Conservation (phyloP, 495 filamentous ascomycete genomes). For the Xylaria nigripes region DNA sequence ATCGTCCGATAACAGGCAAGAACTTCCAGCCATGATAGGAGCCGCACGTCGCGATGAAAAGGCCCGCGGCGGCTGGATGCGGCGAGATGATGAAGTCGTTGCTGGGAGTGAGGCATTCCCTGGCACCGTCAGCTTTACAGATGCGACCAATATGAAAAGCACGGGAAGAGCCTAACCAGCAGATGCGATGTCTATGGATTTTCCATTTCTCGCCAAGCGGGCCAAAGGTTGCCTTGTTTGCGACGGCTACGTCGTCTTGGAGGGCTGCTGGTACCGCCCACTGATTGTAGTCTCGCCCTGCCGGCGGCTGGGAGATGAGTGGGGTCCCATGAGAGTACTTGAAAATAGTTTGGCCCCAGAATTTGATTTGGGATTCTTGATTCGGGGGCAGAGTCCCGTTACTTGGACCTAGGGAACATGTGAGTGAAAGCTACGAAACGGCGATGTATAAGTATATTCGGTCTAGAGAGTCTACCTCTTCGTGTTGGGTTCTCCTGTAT, state of each 20-base stretch:
- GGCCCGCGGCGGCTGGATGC: conserved; percentile 41
- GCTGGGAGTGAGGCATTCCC: conserved; percentile 35
- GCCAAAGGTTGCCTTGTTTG: conserved; percentile 21
- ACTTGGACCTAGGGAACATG: conserved; percentile 13
- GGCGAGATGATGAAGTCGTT: conserved; percentile 51
- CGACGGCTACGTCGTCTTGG: conserved; percentile 20
- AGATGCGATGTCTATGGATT: conserved; percentile 26
- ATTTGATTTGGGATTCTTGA: conserved; percentile 43
- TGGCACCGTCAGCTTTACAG: neutral
- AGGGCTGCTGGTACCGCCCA: conserved; percentile 40
- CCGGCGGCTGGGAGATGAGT: conserved; percentile 44
- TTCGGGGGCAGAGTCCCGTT: conserved; percentile 30
- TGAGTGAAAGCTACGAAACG: neutral
- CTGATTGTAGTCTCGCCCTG: conserved; percentile 33
- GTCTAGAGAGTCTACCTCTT: conserved; percentile 8
- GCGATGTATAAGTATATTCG: neutral
- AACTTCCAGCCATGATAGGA: conserved; percentile 53
- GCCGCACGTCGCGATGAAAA: conserved; percentile 40
- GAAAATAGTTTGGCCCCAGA: conserved; percentile 46
- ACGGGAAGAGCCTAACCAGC: conserved; percentile 25
- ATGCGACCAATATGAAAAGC: neutral
- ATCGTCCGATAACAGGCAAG: conserved; percentile 51
- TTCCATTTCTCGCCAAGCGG: conserved; percentile 11
- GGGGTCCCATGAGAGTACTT: conserved; percentile 39
- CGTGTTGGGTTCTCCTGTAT: conserved; percentile 25